Evolutionary conservation across 768 basidiomycete genomes (phyloP).

Genomic region (Rhizopogon sp.): DNA sequence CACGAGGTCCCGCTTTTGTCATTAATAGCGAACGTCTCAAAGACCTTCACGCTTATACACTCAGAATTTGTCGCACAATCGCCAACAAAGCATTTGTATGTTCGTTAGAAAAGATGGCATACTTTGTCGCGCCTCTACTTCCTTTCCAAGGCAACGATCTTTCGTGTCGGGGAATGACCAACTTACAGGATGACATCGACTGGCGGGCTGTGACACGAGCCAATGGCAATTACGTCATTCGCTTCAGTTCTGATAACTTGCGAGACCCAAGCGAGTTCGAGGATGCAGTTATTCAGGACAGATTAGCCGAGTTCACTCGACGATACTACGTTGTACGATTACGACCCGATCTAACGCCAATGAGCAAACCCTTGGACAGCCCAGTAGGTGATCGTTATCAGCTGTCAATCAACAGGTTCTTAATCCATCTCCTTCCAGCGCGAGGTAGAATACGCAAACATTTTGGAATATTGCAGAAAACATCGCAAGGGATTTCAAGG

Average conservation of each 20-base stretch:
- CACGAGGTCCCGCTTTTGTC: slow-evolving; percentile 43
- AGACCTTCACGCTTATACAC: slow-evolving; percentile 54
- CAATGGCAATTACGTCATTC: slow-evolving; percentile 45
- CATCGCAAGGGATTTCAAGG: slow-evolving; percentile 59
- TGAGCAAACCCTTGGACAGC: slow-evolving; percentile 64
- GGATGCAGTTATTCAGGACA: slow-evolving; percentile 72
- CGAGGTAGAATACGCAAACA: slow-evolving; percentile 53
- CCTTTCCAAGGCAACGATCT: slow-evolving; percentile 19
- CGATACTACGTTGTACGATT: slow-evolving; percentile 56
- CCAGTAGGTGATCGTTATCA: slow-evolving; percentile 39
- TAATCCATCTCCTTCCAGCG: slow-evolving; percentile 36
- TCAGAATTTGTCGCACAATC: slow-evolving; percentile 55
- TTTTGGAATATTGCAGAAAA: slow-evolving; percentile 63
- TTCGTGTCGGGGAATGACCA: background rate
- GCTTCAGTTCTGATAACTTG: slow-evolving; percentile 38
- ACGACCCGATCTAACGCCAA: slow-evolving; percentile 64
- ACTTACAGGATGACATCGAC: slow-evolving; percentile 44
- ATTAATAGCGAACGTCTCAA: slow-evolving; percentile 42
- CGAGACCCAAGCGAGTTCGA: slow-evolving; percentile 32
- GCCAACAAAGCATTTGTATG: slow-evolving; percentile 68
- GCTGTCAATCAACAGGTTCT: background rate
- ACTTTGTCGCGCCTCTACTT: slow-evolving; percentile 62
- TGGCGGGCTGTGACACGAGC: slow-evolving; percentile 61
- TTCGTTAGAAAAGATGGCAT: slow-evolving; percentile 47
- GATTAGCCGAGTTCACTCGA: slow-evolving; percentile 70